Base-by-base conservation (phyloP, 2,329 filamentous ascomycete genomes). In the Ustilaginoidea virens region DNA sequence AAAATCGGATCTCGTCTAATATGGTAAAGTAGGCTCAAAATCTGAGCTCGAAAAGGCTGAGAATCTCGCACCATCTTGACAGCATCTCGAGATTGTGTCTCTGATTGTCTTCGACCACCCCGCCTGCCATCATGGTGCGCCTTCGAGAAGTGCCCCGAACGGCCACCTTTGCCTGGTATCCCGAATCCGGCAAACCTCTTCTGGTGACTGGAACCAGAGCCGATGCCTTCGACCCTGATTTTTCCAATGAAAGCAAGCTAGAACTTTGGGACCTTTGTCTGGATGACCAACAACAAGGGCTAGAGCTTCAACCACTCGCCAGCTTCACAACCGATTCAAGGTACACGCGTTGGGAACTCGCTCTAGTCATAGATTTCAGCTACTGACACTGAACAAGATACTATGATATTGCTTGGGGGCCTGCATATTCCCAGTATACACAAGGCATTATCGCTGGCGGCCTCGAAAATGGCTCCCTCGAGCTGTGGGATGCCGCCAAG, bases 81-180 rank as follows among this genome's bases (percentile, higher is more conserved):
- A 30, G 37, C 31, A 36, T 39, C 31, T n/a, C 19, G 7, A 25
- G 27, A 42, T 37, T 40, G 37, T 41, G 38, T 36, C 39, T 43
- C 35, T 32, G 34, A 33, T 22, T 28, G 14, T 18, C n/a, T 23
- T 21, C 17, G 13, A 20, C 19, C 19, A 7, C 7, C 23, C 18
- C 25, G n/a, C 46, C 46, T 45, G 42, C 44, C 50, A 59, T 43
- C 55, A 98, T 98, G 90, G 87, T 94, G 58, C 81, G 85, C 61
- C 68, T 96, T 57, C 75, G 87, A 66, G 86, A 96, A 65, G 92
- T 98, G 50, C 81, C 85, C 53, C 75, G 90, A 59, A 98, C 90
- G 47, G 90, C 87, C 55, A 80, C 87, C 47, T 98, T 98, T 56
- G 83, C 90, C 49, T 98, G 90, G 87, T 93, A 83, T 42, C 80